phyloP scores from a whole-genome alignment of 768 basidiomycete genomes.

The Leccinum disarticulatum region DNA sequence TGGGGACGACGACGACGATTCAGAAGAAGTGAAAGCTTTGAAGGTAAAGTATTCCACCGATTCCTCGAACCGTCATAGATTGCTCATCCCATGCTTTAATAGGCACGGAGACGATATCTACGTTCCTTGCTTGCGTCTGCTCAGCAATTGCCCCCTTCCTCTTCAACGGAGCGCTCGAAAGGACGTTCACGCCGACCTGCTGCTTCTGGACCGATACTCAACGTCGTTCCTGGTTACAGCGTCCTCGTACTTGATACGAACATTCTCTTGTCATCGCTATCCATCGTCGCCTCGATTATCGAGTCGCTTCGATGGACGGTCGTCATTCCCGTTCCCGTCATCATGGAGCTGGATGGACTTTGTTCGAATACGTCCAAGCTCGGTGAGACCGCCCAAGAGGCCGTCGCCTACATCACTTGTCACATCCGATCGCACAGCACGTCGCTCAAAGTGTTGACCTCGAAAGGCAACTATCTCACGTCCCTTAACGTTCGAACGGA shows the following conservation, averaged over 20 bases:
- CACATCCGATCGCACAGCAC: conserved; percentile 71
- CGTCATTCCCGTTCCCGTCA: conserved; percentile 88
- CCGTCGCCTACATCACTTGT: conserved; percentile 72
- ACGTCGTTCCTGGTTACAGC: conserved; percentile 82
- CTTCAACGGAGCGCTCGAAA: conserved; percentile 30
- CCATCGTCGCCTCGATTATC: conserved; percentile 69
- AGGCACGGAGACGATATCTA: conserved; percentile 77
- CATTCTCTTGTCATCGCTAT: conserved; percentile 82
- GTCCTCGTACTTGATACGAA: conserved; percentile 94
- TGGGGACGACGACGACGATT: conserved; percentile 65
- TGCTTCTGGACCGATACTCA: conserved; percentile 42
- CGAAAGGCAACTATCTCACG: conserved; percentile 88
- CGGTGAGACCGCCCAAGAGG: conserved; percentile 70
- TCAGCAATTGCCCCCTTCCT: conserved; percentile 31
- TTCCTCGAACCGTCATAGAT: conserved; percentile 5
- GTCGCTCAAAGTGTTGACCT: conserved; percentile 92
- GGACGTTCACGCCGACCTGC: conserved; percentile 28
- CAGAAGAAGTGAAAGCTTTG: conserved; percentile 72
- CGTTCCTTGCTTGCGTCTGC: conserved; percentile 59
- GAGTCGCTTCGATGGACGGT: conserved; percentile 85
- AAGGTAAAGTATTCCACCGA: conserved; percentile 51
- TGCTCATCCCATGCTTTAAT: conserved; percentile 8
- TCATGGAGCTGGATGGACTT: conserved; percentile 97
- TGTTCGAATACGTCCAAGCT: conserved; percentile 61
- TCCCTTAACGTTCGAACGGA: conserved; percentile 83